A percentile compares a stretch with the other conserved stretches of the same genome.
These are phyloP conservation scores for Jamesozyma hellenica DNA, from an alignment of 805 yeast genomes.

Conservation along the genomic window DNA sequence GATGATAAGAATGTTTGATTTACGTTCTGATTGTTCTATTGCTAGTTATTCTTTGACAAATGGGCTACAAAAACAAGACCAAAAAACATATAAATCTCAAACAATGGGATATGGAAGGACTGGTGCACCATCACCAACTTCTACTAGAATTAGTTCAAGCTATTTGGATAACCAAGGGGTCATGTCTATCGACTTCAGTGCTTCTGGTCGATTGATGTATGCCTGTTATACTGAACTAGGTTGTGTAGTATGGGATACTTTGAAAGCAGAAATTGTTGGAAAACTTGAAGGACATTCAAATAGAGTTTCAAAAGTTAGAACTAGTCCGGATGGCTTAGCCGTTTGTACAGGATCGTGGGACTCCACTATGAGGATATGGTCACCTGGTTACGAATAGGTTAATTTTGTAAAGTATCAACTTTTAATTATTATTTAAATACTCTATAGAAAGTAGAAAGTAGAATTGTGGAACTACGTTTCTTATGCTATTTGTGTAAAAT, in stretches of 20 bases:
- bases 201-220: constrained; percentile 64
- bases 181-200: constrained; percentile 59
- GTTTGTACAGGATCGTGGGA: constrained; percentile 80
- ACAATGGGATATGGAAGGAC: constrained; percentile 17
- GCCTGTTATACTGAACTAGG: constrained; percentile 68
- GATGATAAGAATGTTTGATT: constrained; percentile 54
- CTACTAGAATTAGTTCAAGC: constrained; percentile 13
- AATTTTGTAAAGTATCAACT: no score
- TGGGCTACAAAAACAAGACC: constrained; percentile 11
- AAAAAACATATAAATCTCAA: constrained; percentile 14
- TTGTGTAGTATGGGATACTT: constrained; percentile 67
- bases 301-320: constrained; percentile 50
- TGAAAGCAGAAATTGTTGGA: constrained; percentile 57
- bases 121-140: constrained; percentile 15
- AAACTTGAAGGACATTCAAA: constrained; percentile 55
- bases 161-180: constrained; percentile 57
- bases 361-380: constrained; percentile 59
- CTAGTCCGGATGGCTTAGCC: constrained; percentile 67
- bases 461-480: no score
- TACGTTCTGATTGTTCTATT: constrained; percentile 66
- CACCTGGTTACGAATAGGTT: constrained; percentile 26
- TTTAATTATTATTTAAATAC: not conserved
- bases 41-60: constrained; percentile 35
- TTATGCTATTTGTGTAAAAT: no score
- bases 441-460: no score